Conservation (phyloP, 2,329 filamentous ascomycete species). For the Annulohypoxylon truncatum region DNA sequence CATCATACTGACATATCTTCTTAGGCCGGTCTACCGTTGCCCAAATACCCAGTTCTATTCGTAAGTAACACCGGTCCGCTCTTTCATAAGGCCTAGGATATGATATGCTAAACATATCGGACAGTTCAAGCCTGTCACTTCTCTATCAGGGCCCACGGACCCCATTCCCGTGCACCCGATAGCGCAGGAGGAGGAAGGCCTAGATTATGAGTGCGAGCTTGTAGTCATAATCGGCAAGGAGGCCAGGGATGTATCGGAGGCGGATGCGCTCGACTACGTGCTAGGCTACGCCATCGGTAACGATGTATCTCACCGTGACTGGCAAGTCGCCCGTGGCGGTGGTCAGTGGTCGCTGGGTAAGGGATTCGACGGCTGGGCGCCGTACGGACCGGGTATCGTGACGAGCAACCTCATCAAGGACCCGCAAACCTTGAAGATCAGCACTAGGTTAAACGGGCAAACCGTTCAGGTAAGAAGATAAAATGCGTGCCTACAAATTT, state of each 20-base stretch:
- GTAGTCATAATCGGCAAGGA: slow-evolving; percentile 77
- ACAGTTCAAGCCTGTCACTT: slow-evolving; percentile 74
- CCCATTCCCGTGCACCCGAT: slow-evolving; percentile 73
- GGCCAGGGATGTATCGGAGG: slow-evolving; percentile 72
- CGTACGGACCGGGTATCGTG: slow-evolving; percentile 78
- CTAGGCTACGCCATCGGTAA: slow-evolving; percentile 81
- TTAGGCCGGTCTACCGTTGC: slow-evolving; percentile 72
- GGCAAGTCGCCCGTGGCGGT: slow-evolving; percentile 75
- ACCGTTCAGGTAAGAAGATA: slow-evolving; percentile 60
- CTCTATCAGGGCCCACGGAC: slow-evolving; percentile 72
- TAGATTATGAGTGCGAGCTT: slow-evolving; percentile 86
- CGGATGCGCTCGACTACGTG: slow-evolving; percentile 75
- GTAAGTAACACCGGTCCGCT: slow-evolving; percentile 51
- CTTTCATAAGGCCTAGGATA: neutral
- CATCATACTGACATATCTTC: slow-evolving; percentile 10
- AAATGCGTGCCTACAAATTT: neutral
- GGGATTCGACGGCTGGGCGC: slow-evolving; percentile 81
- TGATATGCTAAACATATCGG: slow-evolving; percentile 1
- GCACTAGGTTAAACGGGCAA: slow-evolving; percentile 69
- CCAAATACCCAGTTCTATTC: slow-evolving; percentile 78
- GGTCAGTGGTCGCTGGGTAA: slow-evolving; percentile 80
- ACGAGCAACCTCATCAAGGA: slow-evolving; percentile 65
- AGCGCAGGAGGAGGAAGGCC: slow-evolving; percentile 72
- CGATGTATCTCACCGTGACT: slow-evolving; percentile 83
- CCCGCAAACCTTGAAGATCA: slow-evolving; percentile 67